These are phyloP conservation scores for Nigrospora oryzae DNA, from an alignment of 2,329 filamentous ascomycete species.

Conservation along the genomic window DNA sequence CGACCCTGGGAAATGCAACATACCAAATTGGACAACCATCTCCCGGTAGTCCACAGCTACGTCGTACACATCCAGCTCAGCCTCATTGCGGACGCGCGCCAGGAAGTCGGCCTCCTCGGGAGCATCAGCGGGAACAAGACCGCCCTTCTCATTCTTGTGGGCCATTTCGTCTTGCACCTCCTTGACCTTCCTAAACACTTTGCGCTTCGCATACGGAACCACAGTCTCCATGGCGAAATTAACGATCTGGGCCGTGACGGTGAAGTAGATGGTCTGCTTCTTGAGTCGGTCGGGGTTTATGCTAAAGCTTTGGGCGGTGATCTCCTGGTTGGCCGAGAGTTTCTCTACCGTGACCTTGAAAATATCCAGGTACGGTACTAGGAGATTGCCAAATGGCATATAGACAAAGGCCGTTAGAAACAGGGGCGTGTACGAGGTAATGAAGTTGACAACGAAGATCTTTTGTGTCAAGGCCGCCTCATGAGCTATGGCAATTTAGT, in stretches of 20 bases:
- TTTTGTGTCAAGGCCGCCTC: constrained; percentile 82
- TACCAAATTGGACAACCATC: constrained; percentile 77
- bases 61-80: constrained; percentile 76
- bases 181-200: constrained; percentile 70
- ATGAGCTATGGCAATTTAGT: constrained; percentile 43
- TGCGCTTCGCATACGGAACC: constrained; percentile 76
- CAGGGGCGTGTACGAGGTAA: constrained; percentile 89
- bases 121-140: constrained; percentile 47
- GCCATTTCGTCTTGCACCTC: constrained; percentile 54
- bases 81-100: constrained; percentile 71
- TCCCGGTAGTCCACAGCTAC: constrained; percentile 87
- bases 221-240: constrained; percentile 79
- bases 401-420: constrained; percentile 91
- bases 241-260: constrained; percentile 86
- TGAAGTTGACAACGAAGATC: constrained; percentile 93
- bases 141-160: constrained; percentile 40
- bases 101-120: constrained; percentile 77
- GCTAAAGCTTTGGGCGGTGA: constrained; percentile 58
- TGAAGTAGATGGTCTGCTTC: constrained; percentile 92
- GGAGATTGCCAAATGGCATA: constrained; percentile 76
- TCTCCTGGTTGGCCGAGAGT: constrained; percentile 66
- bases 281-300: constrained; percentile 78
- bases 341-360: constrained; percentile 68
- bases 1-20: constrained; percentile 9
- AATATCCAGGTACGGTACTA: constrained; percentile 80